Percentiles rank a stretch among this genome's conserved stretches.
Conservation (phyloP, 768 basidiomycete species). For the Russula griseocarnosa region DNA sequence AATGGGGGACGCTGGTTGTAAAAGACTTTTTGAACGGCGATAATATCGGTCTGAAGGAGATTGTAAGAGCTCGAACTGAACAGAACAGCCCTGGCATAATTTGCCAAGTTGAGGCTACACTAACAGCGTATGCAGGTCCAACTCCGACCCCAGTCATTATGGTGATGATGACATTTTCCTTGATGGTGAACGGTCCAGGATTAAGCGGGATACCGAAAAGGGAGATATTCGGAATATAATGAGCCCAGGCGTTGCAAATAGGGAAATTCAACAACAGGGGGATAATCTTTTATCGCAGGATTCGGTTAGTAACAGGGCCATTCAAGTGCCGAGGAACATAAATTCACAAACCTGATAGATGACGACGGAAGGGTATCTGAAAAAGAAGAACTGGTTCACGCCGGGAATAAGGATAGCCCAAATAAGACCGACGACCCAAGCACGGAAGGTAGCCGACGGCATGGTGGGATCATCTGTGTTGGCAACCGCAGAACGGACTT, state of each 20-base stretch:
- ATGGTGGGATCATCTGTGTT: conserved; percentile 47
- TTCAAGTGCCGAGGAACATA: too few relatives aligned
- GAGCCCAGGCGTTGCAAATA: conserved; percentile 56
- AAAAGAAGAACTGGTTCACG: conserved; percentile 75
- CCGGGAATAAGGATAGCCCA: conserved; percentile 63
- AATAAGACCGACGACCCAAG: conserved; percentile 38
- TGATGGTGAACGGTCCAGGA: conserved; percentile 69
- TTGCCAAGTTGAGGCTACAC: neutral
- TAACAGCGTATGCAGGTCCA: conserved; percentile 35
- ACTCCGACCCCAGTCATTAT: conserved; percentile 42
- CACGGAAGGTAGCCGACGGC: conserved; percentile 37
- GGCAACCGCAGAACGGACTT: conserved; percentile 49
- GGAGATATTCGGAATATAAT: conserved; percentile 48
- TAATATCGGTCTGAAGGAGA: conserved; percentile 38
- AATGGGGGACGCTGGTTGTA: too few relatives aligned
- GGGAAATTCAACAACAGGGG: conserved; percentile 70
- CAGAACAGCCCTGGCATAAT: neutral
- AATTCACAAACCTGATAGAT: conserved; percentile 32
- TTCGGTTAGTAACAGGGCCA: conserved; percentile 15
- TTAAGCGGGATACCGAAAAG: conserved; percentile 54
- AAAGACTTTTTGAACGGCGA: conserved; percentile 45
- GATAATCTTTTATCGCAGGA: conserved; percentile 40
- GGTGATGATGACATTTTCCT: conserved; percentile 60
- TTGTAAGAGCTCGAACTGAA: neutral
- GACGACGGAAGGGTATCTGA: conserved; percentile 53